phyloP scores from a whole-genome alignment of 257 asterid genomes.

The Euphrasia confusa region DNA sequence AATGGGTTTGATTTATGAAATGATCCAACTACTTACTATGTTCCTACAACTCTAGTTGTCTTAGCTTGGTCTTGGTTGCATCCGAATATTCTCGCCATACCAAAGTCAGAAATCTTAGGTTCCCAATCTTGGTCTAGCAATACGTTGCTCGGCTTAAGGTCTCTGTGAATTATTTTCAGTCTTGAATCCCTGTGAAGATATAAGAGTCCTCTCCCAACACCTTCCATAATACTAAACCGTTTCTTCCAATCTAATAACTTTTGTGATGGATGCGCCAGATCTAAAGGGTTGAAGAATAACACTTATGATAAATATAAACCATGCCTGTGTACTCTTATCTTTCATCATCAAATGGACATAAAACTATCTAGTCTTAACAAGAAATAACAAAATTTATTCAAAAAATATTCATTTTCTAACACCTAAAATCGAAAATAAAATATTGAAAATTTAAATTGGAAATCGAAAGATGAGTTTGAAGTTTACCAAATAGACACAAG shows the following conservation, averaged over 20 bases:
- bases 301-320: too few relatives aligned
- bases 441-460: too few relatives aligned
- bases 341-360: too few relatives aligned
- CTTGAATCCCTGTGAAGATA: background rate
- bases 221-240: background rate
- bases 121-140: constrained; percentile 13
- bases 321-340: too few relatives aligned
- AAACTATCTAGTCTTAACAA: background rate
- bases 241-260: background rate
- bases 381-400: too few relatives aligned
- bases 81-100: background rate
- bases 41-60: background rate
- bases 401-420: too few relatives aligned
- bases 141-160: constrained; percentile 25
- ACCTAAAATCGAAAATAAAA: too few relatives aligned
- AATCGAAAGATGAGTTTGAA: too few relatives aligned
- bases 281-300: too few relatives aligned
- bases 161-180: background rate
- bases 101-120: background rate
- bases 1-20: background rate
- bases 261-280: background rate
- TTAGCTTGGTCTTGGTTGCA: background rate
- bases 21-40: background rate
- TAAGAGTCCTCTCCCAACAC: background rate
- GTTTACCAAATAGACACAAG: background rate